phyloP scores from a whole-genome alignment of 768 basidiomycete genomes.

The Austroboletus eburneus region DNA sequence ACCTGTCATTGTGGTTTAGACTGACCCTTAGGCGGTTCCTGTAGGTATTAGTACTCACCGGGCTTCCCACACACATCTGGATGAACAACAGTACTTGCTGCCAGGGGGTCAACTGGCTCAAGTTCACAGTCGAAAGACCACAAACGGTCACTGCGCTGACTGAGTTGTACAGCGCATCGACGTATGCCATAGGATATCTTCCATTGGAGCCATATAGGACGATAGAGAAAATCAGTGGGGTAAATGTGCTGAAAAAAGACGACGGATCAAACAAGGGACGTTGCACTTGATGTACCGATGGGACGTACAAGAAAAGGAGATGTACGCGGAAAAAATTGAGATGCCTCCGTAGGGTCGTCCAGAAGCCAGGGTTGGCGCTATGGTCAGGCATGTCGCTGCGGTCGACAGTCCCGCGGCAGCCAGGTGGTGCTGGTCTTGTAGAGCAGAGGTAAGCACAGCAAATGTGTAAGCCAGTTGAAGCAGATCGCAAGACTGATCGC shows the following conservation, averaged over 20 bases:
- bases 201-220: conserved; percentile 87
- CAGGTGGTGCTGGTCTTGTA: background rate
- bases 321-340: conserved; percentile 70
- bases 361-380: conserved; percentile 9
- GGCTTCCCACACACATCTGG: conserved; percentile 74
- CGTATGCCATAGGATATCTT: conserved; percentile 59
- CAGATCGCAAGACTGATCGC: no score
- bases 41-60: no score
- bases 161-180: conserved; percentile 75
- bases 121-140: conserved; percentile 67
- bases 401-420: no score
- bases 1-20: no score
- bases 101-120: conserved; percentile 64
- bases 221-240: conserved; percentile 72
- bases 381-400: conserved; percentile 5
- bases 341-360: conserved; percentile 34
- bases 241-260: conserved; percentile 51
- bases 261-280: conserved; percentile 2
- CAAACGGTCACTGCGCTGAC: conserved; percentile 77
- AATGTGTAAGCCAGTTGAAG: no score
- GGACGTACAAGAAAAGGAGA: conserved; percentile 54
- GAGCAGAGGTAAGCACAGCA: background rate
- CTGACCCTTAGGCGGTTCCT: no score
- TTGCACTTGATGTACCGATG: conserved; percentile 2
- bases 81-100: conserved; percentile 70